Conservation (phyloP, 805 yeast genomes). For the Kockiozyma suomiensis region DNA sequence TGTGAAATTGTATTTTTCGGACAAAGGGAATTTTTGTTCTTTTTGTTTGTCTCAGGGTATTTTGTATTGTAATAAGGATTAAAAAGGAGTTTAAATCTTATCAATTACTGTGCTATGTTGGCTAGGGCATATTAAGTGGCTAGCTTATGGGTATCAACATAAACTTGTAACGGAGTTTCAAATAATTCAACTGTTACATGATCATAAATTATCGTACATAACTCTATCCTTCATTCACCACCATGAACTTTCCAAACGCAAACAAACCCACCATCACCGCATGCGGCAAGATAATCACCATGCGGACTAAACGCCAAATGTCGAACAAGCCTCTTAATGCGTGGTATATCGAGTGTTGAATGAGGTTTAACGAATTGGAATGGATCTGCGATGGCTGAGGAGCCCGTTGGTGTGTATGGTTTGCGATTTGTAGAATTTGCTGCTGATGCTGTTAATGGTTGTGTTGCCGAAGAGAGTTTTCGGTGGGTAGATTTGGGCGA, state of each 20-base stretch:
- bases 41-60: no score
- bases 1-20: no score
- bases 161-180: no score
- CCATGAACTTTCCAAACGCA: conserved; percentile 20
- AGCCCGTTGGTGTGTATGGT: conserved; percentile 12
- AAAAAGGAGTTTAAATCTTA: no score
- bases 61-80: neutral
- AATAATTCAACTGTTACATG: no score
- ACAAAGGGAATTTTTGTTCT: neutral
- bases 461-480: neutral
- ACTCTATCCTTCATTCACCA: no score
- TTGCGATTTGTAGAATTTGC: neutral
- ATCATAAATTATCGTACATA: no score
- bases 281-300: conserved; percentile 26
- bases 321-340: conserved; percentile 17
- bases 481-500: neutral
- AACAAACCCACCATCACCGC: conserved; percentile 31
- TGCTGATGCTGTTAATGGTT: neutral
- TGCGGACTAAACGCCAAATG: conserved; percentile 31
- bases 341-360: conserved; percentile 15
- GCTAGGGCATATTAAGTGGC: no score
- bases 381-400: conserved; percentile 26
- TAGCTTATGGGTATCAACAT: no score
- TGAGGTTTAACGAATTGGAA: conserved; percentile 20
- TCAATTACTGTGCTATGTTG: no score